Percentiles rank a stretch among this genome's conserved stretches.
phyloP scores from a whole-genome alignment of 2,329 filamentous ascomycete genomes.

The Dactylella cylindrospora region DNA sequence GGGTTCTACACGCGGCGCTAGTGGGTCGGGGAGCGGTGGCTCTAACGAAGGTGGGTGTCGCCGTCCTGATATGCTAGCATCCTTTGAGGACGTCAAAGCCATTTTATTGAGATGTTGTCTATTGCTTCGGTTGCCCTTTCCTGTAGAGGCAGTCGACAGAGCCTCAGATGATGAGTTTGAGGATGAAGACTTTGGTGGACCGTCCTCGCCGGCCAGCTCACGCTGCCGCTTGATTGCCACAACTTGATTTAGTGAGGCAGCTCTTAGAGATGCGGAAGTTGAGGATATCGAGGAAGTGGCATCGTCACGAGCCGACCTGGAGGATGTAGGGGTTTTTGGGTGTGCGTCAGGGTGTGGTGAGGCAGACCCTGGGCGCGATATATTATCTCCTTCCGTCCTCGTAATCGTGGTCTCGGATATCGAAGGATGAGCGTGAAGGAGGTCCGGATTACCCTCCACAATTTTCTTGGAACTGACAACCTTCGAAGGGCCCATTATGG shows the following conservation, averaged over 20 bases:
- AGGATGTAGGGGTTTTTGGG: constrained; percentile 37
- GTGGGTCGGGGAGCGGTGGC: constrained; percentile 48
- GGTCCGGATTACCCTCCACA: constrained; percentile 35
- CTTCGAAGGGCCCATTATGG: constrained; percentile 36
- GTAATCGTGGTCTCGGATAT: constrained; percentile 36
- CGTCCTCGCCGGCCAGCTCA: constrained; percentile 22
- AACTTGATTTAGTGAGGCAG: constrained; percentile 40
- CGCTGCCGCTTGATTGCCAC: constrained; percentile 42
- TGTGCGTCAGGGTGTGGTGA: constrained; percentile 29
- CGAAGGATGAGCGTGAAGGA: constrained; percentile 39
- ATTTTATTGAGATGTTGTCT: constrained; percentile 30
- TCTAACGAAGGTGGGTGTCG: constrained; percentile 47
- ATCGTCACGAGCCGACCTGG: constrained; percentile 38
- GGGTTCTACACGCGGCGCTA: constrained; percentile 61
- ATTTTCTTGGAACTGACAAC: constrained; percentile 41
- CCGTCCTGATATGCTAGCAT: constrained; percentile 39
- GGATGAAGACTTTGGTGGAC: constrained; percentile 41
- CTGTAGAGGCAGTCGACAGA: constrained; percentile 25
- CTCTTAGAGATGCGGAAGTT: constrained; percentile 40
- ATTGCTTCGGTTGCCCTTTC: constrained; percentile 24
- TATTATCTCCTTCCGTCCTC: constrained; percentile 36
- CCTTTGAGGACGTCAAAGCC: constrained; percentile 35
- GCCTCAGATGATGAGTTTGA: constrained; percentile 42
- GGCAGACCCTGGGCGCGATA: constrained; percentile 31
- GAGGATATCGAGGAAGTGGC: constrained; percentile 38